Conservation (phyloP, 768 basidiomycete genomes). For the Collybiopsis confluens region DNA sequence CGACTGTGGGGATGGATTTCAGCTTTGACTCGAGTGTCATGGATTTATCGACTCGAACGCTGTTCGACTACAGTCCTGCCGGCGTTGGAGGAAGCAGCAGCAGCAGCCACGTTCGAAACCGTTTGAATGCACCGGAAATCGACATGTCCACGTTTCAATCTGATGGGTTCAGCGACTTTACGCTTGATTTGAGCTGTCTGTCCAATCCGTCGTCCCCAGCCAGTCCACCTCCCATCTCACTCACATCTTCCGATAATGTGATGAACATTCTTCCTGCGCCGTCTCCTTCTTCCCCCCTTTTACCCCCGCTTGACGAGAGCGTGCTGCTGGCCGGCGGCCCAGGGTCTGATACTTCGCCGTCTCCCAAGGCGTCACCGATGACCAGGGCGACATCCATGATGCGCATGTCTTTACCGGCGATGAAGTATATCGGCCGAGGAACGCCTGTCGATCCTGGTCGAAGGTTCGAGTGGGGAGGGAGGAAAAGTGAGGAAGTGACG, state of each 20-base stretch:
- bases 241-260: constrained; percentile 24
- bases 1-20: constrained; percentile 1
- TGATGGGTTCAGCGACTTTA: constrained; percentile 41
- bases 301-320: neutral
- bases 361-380: neutral
- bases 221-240: constrained; percentile 25
- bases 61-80: constrained; percentile 4
- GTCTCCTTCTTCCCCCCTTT: constrained; percentile 18
- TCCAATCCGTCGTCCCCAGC: constrained; percentile 38
- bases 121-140: constrained; percentile 18
- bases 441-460: constrained; percentile 44
- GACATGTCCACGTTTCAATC: constrained; percentile 23
- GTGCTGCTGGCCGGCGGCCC: constrained; percentile 19
- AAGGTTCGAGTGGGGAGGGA: constrained; percentile 42
- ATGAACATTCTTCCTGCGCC: constrained; percentile 10
- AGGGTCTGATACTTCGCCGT: constrained; percentile 9
- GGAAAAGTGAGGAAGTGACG: constrained; percentile 20
- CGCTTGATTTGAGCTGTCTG: constrained; percentile 42
- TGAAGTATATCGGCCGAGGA: constrained; percentile 42
- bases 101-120: constrained; percentile 11
- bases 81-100: constrained; percentile 5
- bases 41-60: neutral
- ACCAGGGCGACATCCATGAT: constrained; percentile 22
- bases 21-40: constrained; percentile 4
- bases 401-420: constrained; percentile 40